These are phyloP conservation scores for Debaryomycetaceae sp. DNA, from an alignment of 1,139 yeast genomes.

Conservation along the genomic window DNA sequence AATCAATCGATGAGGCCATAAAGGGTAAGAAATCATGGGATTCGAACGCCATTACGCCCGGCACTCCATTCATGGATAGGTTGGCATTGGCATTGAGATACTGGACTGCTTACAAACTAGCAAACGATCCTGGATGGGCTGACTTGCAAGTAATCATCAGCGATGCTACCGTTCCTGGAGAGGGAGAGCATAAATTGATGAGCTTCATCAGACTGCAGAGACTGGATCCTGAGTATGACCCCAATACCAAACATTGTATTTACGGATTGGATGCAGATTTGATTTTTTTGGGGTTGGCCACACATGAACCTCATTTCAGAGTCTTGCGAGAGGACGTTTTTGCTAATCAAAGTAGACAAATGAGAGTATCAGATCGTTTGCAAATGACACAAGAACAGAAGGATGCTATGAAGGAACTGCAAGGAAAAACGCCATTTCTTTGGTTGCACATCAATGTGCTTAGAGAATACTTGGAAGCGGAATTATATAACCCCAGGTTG, in stretches of 20 bases:
- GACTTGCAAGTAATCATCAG: conserved; percentile 77
- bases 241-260: conserved; percentile 90
- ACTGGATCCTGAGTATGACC: conserved; percentile 75
- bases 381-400: conserved; percentile 62
- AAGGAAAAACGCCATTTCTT: conserved; percentile 77
- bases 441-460: conserved; percentile 91
- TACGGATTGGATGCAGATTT: conserved; percentile 98
- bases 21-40: conserved; percentile 70
- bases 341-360: conserved; percentile 55
- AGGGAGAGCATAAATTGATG: conserved; percentile 99
- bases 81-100: conserved; percentile 81
- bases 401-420: conserved; percentile 49
- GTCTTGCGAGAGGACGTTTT: conserved; percentile 95
- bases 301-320: conserved; percentile 95
- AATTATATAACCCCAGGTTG: conserved; percentile 65
- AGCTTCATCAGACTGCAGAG: conserved; percentile 85
- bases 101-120: conserved; percentile 86
- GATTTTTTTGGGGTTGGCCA: conserved; percentile 90
- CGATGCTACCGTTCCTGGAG: conserved; percentile 99
- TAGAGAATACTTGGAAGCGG: conserved; percentile 84
- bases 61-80: conserved; percentile 95
- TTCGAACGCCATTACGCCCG: conserved; percentile 94
- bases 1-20: conserved; percentile 59
- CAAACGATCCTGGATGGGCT: conserved; percentile 91
- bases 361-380: conserved; percentile 50